Conservation (phyloP, 2,329 filamentous ascomycete genomes). For the Chaetomium sp. region DNA sequence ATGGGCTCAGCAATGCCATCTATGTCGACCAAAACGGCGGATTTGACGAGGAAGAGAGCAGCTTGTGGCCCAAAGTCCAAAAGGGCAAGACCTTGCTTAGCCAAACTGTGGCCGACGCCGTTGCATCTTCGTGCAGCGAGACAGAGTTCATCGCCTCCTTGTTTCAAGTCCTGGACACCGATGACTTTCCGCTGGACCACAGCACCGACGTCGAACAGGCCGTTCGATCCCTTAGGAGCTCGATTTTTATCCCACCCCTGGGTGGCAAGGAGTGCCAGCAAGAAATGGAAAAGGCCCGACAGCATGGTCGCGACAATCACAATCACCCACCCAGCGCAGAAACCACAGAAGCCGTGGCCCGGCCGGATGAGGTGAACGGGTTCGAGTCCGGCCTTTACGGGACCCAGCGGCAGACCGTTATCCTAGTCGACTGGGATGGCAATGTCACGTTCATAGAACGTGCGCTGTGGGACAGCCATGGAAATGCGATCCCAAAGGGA, state of each 20-base stretch:
- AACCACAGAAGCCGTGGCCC: slow-evolving; percentile 30
- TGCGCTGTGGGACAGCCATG: slow-evolving; percentile 53
- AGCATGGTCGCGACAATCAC: slow-evolving; percentile 25
- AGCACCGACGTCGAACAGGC: slow-evolving; percentile 47
- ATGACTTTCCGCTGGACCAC: slow-evolving; percentile 45
- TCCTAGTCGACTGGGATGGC: slow-evolving; percentile 57
- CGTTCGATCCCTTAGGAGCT: slow-evolving; percentile 48
- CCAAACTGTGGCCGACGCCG: slow-evolving; percentile 24
- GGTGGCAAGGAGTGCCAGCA: slow-evolving; percentile 41
- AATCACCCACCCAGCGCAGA: slow-evolving; percentile 30
- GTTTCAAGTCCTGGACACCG: slow-evolving; percentile 49
- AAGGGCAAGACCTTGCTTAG: slow-evolving; percentile 43
- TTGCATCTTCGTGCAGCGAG: slow-evolving; percentile 40
- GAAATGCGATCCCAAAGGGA: slow-evolving; percentile 47
- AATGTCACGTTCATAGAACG: slow-evolving; percentile 55
- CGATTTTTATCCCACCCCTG: slow-evolving; percentile 56
- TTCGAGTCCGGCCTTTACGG: slow-evolving; percentile 58
- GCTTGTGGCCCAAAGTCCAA: slow-evolving; percentile 54
- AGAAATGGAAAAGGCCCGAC: slow-evolving; percentile 39
- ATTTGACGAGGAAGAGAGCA: slow-evolving; percentile 29
- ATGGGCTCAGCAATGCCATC: slow-evolving; percentile 57
- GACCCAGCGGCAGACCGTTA: slow-evolving; percentile 57
- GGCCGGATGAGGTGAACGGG: slow-evolving; percentile 32
- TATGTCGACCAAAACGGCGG: slow-evolving; percentile 36
- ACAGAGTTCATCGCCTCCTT: slow-evolving; percentile 45